Conservation (phyloP, 139 green algal species). For the Desmodesmus armatus region DNA sequence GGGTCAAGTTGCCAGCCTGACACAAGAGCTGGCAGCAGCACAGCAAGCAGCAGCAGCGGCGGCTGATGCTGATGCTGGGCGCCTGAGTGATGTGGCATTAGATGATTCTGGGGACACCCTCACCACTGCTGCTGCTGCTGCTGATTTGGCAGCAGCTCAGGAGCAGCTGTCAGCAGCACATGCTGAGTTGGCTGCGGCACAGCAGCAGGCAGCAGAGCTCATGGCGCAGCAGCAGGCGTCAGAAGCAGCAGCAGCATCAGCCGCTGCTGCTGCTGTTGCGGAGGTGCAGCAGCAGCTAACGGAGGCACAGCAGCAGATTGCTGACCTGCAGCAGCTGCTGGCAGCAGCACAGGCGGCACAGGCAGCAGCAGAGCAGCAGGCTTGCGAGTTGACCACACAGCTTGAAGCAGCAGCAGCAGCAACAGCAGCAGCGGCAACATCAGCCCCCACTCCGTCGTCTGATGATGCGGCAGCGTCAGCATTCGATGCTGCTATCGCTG, state of each 20-base stretch:
- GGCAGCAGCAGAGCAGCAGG: slow-evolving; percentile 35
- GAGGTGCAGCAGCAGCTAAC: slow-evolving; percentile 12
- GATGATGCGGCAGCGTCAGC: slow-evolving; percentile 1
- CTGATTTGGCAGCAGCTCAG: background rate
- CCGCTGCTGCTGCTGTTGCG: slow-evolving; percentile 1
- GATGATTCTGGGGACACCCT: no score
- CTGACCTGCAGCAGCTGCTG: slow-evolving; percentile 31
- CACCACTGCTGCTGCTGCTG: background rate
- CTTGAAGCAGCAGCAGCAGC: slow-evolving; percentile 32
- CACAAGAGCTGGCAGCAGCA: background rate
- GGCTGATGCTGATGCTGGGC: no score
- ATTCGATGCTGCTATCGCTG: background rate
- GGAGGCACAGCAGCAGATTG: background rate
- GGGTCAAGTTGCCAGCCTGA: background rate
- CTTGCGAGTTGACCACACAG: slow-evolving; percentile 11
- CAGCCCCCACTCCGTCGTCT: background rate
- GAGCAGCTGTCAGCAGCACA: background rate
- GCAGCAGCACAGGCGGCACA: slow-evolving; percentile 1
- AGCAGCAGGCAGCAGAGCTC: no score
- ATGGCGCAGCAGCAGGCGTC: slow-evolving; percentile 11
- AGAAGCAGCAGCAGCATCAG: slow-evolving; percentile 31
- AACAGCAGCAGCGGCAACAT: background rate
- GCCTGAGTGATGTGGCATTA: no score
- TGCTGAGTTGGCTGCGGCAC: background rate
- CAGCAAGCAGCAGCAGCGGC: no score